Evolutionary conservation across 768 basidiomycete species (phyloP), one percentile per base, ranked within the genome.

Genomic region (Tylopilus balloui): DNA sequence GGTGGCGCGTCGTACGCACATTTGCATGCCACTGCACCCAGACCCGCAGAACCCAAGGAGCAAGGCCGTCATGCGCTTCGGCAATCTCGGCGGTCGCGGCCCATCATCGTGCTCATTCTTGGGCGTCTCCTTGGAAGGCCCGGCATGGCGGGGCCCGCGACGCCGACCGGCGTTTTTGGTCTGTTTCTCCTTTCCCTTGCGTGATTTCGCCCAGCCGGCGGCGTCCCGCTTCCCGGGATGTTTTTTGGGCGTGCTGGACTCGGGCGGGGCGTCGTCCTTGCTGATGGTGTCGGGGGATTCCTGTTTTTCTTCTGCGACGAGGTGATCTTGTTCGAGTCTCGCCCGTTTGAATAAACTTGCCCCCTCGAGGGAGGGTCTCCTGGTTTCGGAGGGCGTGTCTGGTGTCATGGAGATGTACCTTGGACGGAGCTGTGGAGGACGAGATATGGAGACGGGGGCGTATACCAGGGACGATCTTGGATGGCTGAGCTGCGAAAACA

Each of bases 21-120:
- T 87, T 72, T 98, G 95, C 90, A 96, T 97, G 20, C 95, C 95
- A 59, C 79, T 86, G 65, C 84, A 96, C 1, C 89, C 92, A 0
- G 89, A 84, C 6, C 95, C 95, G 68, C 90, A 92, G 59, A 92
- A 97, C 3, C 94, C 93, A 23, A 97, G 73, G 44, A 96, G 70
- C 40, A 97, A 66, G 0, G 90, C 93, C 34, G 84, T 85, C 71
- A 84, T 84, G 59, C 85, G 78, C 70, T 96, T 96, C 13, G 93
- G 92, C 21, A 86, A 69, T 28, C 88, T 77, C 20, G 74, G 75
- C 3, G 72, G 72, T 61, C 81, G 83, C 10, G 52, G 45, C 0
- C 50, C 51, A 21, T 40, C 50, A 41, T 41, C 61, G 4, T 51
- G 51, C 4, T 48, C 56, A 29, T 43, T 64, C 19, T 39, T 58